A percentile compares a stretch with the other conserved stretches of the same genome.
These are phyloP conservation scores for Schwanniomyces pseudopolymorphus DNA, from an alignment of 805 yeast species.

Conservation along the genomic window DNA sequence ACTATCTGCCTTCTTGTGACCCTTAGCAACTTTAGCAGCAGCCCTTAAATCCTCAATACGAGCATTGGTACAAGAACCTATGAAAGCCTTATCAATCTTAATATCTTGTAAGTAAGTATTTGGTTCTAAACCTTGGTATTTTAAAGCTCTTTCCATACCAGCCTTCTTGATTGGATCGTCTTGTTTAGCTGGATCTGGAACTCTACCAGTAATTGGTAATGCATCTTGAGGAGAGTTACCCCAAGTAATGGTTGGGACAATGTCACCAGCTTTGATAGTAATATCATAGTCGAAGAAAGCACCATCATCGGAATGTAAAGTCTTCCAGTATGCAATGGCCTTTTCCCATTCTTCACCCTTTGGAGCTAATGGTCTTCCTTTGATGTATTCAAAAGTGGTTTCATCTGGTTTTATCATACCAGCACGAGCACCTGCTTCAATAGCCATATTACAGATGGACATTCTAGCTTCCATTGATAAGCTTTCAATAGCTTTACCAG, in stretches of 20 bases:
- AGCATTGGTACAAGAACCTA: conserved; percentile 97
- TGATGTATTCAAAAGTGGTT: conserved; percentile 79
- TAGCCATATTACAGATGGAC: conserved; percentile 99
- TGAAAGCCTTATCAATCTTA: conserved; percentile 86
- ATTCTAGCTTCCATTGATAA: conserved; percentile 96
- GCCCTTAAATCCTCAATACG: conserved; percentile 96
- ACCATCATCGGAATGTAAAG: conserved; percentile 84
- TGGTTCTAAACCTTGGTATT: conserved; percentile 88
- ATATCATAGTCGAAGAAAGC: conserved; percentile 88
- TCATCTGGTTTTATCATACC: conserved; percentile 98
- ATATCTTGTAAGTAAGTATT: conserved; percentile 77
- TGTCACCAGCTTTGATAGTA: conserved; percentile 75
- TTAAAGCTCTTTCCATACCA: conserved; percentile 88
- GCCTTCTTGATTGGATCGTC: conserved; percentile 71
- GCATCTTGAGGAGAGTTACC: conserved; percentile 99
- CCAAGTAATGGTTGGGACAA: conserved; percentile 97
- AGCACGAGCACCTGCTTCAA: conserved; percentile 99
- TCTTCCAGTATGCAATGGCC: conserved; percentile 87
- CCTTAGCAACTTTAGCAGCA: conserved; percentile 91
- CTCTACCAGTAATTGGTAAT: conserved; percentile 83
- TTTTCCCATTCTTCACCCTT: conserved; percentile 93
- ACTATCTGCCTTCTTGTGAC: conserved; percentile 79
- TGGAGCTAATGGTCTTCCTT: conserved; percentile 95
- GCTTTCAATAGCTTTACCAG: conserved; percentile 89
- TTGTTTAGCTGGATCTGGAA: conserved; percentile 83